Conservation (phyloP, 352 stramenopile species). For the Phytophthora hybrid region DNA sequence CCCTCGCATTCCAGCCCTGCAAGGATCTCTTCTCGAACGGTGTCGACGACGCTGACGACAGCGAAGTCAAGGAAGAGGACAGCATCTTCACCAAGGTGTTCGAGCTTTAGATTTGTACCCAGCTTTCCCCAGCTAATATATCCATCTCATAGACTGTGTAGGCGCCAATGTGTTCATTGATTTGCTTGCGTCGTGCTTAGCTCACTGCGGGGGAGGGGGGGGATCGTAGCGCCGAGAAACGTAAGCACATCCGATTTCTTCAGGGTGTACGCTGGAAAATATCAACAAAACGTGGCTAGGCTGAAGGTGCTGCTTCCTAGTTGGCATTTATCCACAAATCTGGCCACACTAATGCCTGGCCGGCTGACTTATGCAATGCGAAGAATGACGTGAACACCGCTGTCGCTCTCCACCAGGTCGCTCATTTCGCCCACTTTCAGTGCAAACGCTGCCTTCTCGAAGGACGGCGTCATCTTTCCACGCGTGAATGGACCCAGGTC, state of each 20-base stretch:
- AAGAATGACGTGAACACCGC: conserved; percentile 97
- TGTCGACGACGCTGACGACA: conserved; percentile 17
- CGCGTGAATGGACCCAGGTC: conserved; percentile 90
- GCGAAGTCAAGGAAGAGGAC: conserved; percentile 34
- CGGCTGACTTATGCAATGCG: conserved; percentile 68
- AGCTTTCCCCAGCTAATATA: conserved; percentile 46
- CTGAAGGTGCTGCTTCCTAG: conserved; percentile 17
- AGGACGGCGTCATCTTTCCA: conserved; percentile 94
- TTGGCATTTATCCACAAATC: conserved; percentile 20
- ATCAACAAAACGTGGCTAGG: conserved; percentile 15
- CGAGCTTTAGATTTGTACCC: conserved; percentile 57
- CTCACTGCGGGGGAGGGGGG: neutral
- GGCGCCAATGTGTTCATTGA: neutral
- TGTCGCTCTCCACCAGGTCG: conserved; percentile 96
- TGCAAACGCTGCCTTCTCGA: conserved; percentile 92
- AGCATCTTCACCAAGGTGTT: conserved; percentile 79
- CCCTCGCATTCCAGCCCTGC: conserved; percentile 74
- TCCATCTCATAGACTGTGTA: conserved; percentile 37
- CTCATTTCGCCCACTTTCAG: conserved; percentile 95
- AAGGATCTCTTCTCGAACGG: conserved; percentile 58
- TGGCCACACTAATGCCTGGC: neutral
- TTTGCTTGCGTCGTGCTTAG: neutral
- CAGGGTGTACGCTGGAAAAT: conserved; percentile 1
- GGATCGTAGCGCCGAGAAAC: neutral
- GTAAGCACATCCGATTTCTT: neutral